phyloP scores from a whole-genome alignment of 139 green algal genomes.

The Haematococcus lacustris region DNA sequence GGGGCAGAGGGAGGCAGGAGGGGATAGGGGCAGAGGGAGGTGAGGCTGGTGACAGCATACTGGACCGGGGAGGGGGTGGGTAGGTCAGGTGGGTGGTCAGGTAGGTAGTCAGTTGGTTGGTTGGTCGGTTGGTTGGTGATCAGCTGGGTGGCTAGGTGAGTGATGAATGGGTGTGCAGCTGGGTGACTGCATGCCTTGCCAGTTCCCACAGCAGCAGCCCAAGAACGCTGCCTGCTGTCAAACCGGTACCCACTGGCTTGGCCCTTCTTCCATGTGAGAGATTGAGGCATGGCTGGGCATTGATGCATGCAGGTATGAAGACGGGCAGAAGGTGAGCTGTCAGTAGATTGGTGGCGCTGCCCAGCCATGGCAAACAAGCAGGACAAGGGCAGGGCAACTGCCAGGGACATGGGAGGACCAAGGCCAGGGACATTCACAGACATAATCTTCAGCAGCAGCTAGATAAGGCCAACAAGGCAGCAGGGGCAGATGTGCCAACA shows the following conservation, averaged over 20 bases:
- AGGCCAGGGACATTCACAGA: not conserved
- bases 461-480: no score
- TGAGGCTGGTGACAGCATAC: not conserved
- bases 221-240: not conserved
- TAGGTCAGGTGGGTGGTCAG: not conserved
- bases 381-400: no score
- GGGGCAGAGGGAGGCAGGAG: not conserved
- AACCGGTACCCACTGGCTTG: not conserved
- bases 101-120: not conserved
- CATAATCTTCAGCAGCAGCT: no score
- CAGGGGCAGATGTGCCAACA: no score
- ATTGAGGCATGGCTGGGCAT: no score
- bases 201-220: not conserved
- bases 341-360: not conserved
- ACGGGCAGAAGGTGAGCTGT: not conserved
- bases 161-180: not conserved
- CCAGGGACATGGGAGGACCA: no score
- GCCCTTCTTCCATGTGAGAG: not conserved
- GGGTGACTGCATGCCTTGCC: not conserved
- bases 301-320: constrained; percentile 1
- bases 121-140: not conserved
- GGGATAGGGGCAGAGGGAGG: not conserved
- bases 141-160: not conserved
- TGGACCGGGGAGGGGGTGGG: not conserved
- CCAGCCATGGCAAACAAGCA: not conserved